A percentile compares a stretch with the other conserved stretches of the same genome.
Evolutionary conservation across 768 basidiomycete species (phyloP).

Genomic region (Lactarius psammicola): DNA sequence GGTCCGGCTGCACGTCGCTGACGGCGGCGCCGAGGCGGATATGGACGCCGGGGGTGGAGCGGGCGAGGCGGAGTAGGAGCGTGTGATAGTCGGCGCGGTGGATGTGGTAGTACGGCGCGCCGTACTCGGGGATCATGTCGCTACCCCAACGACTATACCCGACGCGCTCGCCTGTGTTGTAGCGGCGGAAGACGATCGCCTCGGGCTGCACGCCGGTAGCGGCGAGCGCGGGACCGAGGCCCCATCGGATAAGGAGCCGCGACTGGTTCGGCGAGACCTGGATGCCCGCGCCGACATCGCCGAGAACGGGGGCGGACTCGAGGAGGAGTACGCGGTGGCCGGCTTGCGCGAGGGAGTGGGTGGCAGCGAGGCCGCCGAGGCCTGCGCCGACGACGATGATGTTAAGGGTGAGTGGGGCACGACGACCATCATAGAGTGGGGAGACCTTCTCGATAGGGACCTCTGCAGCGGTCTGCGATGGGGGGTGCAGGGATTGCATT

Average conservation of each 20-base stretch:
- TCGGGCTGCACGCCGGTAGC: conserved; percentile 39
- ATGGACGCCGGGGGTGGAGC: conserved; percentile 33
- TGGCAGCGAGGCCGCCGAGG: conserved; percentile 43
- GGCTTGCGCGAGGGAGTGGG: conserved; percentile 40
- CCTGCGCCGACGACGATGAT: conserved; percentile 45
- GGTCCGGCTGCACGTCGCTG: conserved; percentile 35
- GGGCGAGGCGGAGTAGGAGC: conserved; percentile 39
- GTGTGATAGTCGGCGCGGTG: conserved; percentile 46
- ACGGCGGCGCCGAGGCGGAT: conserved; percentile 39
- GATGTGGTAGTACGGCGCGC: conserved; percentile 44
- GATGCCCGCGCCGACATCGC: conserved; percentile 46
- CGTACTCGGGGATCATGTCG: conserved; percentile 35
- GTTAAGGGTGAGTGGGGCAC: conserved; percentile 37
- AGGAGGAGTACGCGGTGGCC: conserved; percentile 42
- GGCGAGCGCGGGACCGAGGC: conserved; percentile 36
- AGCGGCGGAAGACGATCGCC: conserved; percentile 41
- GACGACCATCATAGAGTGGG: conserved; percentile 35
- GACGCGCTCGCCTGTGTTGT: conserved; percentile 39
- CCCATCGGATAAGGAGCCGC: conserved; percentile 42
- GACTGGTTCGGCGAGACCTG: conserved; percentile 44
- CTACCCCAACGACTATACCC: conserved; percentile 40
- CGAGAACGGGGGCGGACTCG: conserved; percentile 40
- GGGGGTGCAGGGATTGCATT: conserved; percentile 8
- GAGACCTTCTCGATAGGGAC: conserved; percentile 26
- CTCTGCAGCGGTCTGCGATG: background rate